A percentile compares a stretch with the other conserved stretches of the same genome.
phyloP scores from a whole-genome alignment of 106 monocot genomes.

The Platanthera zijinensis region DNA sequence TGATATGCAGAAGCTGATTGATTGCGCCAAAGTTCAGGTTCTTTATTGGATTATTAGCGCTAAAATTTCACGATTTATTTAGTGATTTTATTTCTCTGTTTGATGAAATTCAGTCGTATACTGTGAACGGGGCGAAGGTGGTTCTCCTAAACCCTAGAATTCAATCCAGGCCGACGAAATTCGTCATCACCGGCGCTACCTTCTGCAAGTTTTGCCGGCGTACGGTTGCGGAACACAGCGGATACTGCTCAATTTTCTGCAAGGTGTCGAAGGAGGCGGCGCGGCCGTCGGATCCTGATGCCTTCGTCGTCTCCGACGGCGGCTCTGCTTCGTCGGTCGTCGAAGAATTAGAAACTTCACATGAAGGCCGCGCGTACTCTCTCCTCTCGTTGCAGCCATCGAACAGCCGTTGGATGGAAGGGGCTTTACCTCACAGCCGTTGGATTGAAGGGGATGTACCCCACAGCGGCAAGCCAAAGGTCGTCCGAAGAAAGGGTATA shows the following conservation, averaged over 20 bases:
- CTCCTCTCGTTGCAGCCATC: constrained; percentile 4
- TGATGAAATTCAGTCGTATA: constrained; percentile 21
- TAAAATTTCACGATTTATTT: not conserved
- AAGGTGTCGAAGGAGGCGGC: constrained; percentile 23
- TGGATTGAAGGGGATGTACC: not conserved
- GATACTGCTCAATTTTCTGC: constrained; percentile 55
- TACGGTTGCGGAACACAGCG: constrained; percentile 23
- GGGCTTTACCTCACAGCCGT: not conserved
- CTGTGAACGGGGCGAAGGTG: constrained; percentile 45
- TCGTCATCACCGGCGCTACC: not conserved
- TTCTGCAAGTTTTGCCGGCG: constrained; percentile 28
- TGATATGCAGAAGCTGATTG: constrained; percentile 40
- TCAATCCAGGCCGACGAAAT: constrained; percentile 28
- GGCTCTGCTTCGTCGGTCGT: not conserved
- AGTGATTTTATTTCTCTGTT: not conserved
- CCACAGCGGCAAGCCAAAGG: not conserved
- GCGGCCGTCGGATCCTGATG: not conserved
- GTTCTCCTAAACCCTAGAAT: constrained; percentile 37
- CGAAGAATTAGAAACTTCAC: not conserved
- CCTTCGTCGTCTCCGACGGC: not conserved
- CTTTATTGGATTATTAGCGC: not conserved
- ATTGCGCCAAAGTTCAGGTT: constrained; percentile 56
- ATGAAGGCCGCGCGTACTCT: not conserved
- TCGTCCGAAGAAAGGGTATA: constrained; percentile 26
- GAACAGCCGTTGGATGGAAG: not conserved